Percentiles rank a stretch among this genome's conserved stretches.
These are phyloP conservation scores for Ambrosiella cleistominuta DNA, from an alignment of 2,329 filamentous ascomycete species.

Conservation along the genomic window DNA sequence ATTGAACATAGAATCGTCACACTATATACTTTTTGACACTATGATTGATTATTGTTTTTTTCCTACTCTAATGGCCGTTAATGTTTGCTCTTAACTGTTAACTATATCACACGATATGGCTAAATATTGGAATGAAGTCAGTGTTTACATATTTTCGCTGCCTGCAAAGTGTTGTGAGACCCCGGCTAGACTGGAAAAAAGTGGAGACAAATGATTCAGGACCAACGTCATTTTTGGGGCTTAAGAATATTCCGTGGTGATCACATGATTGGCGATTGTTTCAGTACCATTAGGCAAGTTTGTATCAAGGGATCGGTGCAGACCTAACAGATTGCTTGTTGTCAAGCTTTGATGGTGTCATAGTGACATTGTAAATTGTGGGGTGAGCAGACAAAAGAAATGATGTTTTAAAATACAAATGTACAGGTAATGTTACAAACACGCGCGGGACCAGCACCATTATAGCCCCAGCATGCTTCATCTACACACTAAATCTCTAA, in stretches of 20 bases:
- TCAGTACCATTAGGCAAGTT: too few species aligned
- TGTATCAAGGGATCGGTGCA: too few species aligned
- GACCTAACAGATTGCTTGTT: too few species aligned
- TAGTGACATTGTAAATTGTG: too few species aligned
- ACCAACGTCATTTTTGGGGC: background rate
- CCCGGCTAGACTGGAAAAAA: background rate
- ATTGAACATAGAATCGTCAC: background rate
- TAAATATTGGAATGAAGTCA: background rate
- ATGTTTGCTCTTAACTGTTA: too few species aligned
- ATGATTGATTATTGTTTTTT: background rate
- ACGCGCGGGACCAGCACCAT: background rate
- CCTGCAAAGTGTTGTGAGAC: background rate
- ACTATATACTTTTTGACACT: background rate
- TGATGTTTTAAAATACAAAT: background rate
- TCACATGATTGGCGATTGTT: too few species aligned
- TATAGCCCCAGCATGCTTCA: background rate
- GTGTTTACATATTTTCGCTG: background rate
- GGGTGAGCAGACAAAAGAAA: slow-evolving; percentile 1
- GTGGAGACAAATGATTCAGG: background rate
- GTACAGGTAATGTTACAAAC: slow-evolving; percentile 11
- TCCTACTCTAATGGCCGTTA: too few species aligned
- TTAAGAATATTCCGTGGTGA: too few species aligned
- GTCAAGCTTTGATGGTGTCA: too few species aligned
- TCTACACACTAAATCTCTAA: background rate
- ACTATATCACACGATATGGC: background rate